Evolutionary conservation across 2,329 filamentous ascomycete genomes (phyloP).

Genomic region (Pseudocercospora pini-densiflorae): DNA sequence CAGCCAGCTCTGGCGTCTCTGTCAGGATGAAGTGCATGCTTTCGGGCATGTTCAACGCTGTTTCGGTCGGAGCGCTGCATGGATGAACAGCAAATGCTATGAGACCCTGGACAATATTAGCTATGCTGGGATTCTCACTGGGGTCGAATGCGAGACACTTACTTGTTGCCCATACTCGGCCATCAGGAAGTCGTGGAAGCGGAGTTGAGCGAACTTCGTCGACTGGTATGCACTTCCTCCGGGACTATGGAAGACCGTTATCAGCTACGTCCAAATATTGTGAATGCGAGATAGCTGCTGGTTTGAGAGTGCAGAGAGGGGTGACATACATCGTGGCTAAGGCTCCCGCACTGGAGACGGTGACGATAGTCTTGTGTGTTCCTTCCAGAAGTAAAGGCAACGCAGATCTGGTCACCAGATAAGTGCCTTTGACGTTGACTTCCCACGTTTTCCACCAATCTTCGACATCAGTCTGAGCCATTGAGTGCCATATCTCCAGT

Average conservation of each 20-base stretch:
- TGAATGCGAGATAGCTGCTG: not conserved
- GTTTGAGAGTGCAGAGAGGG: not conserved
- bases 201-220: slow-evolving; percentile 18
- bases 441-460: slow-evolving; percentile 56
- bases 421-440: slow-evolving; percentile 56
- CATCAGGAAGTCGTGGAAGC: slow-evolving; percentile 51
- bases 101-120: slow-evolving; percentile 39
- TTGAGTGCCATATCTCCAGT: slow-evolving; percentile 19
- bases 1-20: slow-evolving; percentile 41
- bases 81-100: slow-evolving; percentile 51
- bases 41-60: slow-evolving; percentile 45
- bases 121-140: not conserved
- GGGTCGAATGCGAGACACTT: not conserved
- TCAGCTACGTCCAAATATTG: not conserved
- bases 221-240: slow-evolving; percentile 14
- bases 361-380: slow-evolving; percentile 49
- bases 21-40: slow-evolving; percentile 26
- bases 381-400: slow-evolving; percentile 48
- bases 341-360: slow-evolving; percentile 48
- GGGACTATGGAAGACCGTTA: not conserved
- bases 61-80: slow-evolving; percentile 51
- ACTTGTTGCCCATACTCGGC: slow-evolving; percentile 46
- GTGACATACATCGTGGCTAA: not conserved
- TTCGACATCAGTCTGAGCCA: slow-evolving; percentile 37
- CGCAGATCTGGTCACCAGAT: slow-evolving; percentile 43